These are phyloP conservation scores for Pythium brachiatum DNA, from an alignment of 352 stramenopile species.

Conservation along the genomic window DNA sequence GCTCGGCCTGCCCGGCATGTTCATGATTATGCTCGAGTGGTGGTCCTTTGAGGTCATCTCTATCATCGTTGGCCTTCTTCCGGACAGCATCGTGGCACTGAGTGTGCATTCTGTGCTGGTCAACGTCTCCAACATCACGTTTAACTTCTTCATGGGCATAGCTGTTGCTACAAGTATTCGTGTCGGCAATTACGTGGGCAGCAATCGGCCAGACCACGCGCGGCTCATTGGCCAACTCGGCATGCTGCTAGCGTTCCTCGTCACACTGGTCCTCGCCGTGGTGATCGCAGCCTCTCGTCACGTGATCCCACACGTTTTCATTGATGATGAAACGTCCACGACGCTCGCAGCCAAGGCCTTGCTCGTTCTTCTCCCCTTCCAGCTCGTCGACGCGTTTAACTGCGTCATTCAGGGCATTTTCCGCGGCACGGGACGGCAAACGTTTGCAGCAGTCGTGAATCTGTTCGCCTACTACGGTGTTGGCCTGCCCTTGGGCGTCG, in stretches of 20 bases:
- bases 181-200: constrained; percentile 19
- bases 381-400: constrained; percentile 55
- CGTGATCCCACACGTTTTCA: constrained; percentile 35
- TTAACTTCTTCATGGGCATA: constrained; percentile 55
- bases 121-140: constrained; percentile 59
- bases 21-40: constrained; percentile 70
- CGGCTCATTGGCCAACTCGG: constrained; percentile 36
- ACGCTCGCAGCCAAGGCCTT: constrained; percentile 37
- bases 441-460: constrained; percentile 55
- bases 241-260: constrained; percentile 31
- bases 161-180: constrained; percentile 17
- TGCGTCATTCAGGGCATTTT: constrained; percentile 64
- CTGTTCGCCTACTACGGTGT: constrained; percentile 75
- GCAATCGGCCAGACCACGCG: constrained; percentile 26
- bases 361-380: constrained; percentile 39
- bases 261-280: constrained; percentile 29
- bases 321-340: constrained; percentile 46
- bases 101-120: constrained; percentile 62
- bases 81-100: constrained; percentile 44
- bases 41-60: constrained; percentile 69
- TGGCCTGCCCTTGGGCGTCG: constrained; percentile 59
- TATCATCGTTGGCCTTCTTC: constrained; percentile 47
- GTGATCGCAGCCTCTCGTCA: constrained; percentile 26
- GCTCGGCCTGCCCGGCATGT: constrained; percentile 45
- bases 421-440: constrained; percentile 58